Evolutionary conservation across 805 yeast species (phyloP).

Genomic region (Hanseniaspora vineae): DNA sequence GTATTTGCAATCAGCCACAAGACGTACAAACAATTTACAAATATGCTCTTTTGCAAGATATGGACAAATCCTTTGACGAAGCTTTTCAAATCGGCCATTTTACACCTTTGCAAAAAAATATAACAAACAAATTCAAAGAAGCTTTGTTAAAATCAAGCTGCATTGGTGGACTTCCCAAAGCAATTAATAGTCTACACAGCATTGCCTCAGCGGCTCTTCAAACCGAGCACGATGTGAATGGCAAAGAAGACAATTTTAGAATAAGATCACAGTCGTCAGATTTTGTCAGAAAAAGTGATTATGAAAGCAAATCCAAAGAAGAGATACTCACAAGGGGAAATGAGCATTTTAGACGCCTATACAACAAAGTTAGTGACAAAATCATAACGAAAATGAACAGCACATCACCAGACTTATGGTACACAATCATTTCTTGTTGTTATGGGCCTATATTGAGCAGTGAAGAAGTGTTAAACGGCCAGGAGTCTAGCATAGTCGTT

Average conservation of each 20-base stretch:
- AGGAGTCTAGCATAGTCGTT: conserved; percentile 66
- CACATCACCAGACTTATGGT: conserved; percentile 81
- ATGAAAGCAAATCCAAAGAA: conserved; percentile 6
- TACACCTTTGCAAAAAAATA: conserved; percentile 11
- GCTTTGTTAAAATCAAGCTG: conserved; percentile 69
- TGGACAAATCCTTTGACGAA: conserved; percentile 12
- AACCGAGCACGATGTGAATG: conserved; percentile 2
- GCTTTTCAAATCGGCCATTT: conserved; percentile 1
- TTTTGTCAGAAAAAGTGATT: neutral
- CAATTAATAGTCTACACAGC: conserved; percentile 63
- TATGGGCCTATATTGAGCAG: conserved; percentile 69
- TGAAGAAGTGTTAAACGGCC: conserved; percentile 45
- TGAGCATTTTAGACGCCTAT: conserved; percentile 59
- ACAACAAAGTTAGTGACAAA: conserved; percentile 59
- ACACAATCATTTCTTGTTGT: conserved; percentile 54
- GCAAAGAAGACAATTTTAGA: conserved; percentile 9
- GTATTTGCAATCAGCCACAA: conserved; percentile 71
- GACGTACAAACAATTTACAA: conserved; percentile 68
- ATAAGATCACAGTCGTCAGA: neutral
- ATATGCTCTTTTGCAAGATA: conserved; percentile 34
- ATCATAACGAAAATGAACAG: conserved; percentile 53
- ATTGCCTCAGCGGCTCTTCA: neutral
- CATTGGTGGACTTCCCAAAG: conserved; percentile 70
- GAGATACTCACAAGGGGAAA: conserved; percentile 33
- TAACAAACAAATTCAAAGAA: conserved; percentile 55